A percentile compares a stretch with the other conserved stretches of the same genome.
Conservation (phyloP, 257 asterid genomes). For the Handroanthus guayacan region DNA sequence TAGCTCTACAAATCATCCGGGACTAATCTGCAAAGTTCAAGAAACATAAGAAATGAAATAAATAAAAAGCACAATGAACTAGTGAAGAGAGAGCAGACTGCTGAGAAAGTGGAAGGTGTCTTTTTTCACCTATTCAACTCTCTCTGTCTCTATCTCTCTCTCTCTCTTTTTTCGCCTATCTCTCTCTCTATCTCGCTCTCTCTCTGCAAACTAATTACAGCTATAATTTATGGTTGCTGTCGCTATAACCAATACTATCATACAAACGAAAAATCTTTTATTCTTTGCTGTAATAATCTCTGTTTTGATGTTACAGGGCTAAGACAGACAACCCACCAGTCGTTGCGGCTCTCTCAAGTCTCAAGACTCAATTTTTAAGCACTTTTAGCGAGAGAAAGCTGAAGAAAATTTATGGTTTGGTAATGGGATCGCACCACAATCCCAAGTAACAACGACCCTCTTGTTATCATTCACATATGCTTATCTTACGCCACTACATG, state of each 20-base stretch:
- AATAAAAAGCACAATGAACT: constrained; percentile 28
- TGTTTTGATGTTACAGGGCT: constrained; percentile 47
- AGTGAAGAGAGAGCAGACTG: constrained; percentile 43
- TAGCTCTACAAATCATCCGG: neutral
- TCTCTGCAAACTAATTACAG: constrained; percentile 34
- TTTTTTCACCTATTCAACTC: constrained; percentile 13
- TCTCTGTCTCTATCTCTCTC: constrained; percentile 26
- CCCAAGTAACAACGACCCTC: constrained; percentile 44
- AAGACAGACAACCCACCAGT: constrained; percentile 60
- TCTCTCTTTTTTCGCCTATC: constrained; percentile 19
- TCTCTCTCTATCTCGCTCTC: constrained; percentile 32
- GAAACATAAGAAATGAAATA: neutral
- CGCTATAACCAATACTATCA: constrained; percentile 43
- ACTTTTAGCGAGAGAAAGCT: constrained; percentile 46
- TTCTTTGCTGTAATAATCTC: constrained; percentile 31
- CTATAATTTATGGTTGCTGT: constrained; percentile 38
- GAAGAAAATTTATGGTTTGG: constrained; percentile 32
- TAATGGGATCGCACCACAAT: constrained; percentile 67
- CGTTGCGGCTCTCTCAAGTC: constrained; percentile 72
- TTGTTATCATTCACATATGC: constrained; percentile 10
- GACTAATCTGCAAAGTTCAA: neutral
- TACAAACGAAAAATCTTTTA: constrained; percentile 19
- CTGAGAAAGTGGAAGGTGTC: constrained; percentile 49
- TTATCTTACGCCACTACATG: constrained; percentile 20
- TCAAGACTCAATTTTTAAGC: constrained; percentile 36